A percentile compares a stretch with the other conserved stretches of the same genome.
Evolutionary conservation across 148 eudicot species (phyloP).

Genomic region (Rhododendron molle): DNA sequence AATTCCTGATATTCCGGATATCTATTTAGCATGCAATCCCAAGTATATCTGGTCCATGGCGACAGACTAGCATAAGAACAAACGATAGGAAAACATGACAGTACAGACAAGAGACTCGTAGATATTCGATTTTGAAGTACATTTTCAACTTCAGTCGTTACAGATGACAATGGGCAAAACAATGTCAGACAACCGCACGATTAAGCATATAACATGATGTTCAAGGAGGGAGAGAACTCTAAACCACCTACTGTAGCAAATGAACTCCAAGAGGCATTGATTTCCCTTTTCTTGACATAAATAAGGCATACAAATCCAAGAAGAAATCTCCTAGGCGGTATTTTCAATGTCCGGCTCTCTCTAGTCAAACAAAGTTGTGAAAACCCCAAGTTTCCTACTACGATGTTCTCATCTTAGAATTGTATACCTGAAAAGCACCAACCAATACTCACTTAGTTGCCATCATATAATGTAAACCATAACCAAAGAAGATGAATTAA

Average conservation of each 20-base stretch:
- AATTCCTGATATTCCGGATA: background rate
- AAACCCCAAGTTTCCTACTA: slow-evolving; percentile 16
- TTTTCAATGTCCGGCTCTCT: background rate
- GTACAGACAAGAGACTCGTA: background rate
- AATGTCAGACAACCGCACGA: background rate
- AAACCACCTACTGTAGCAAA: background rate
- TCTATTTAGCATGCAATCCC: background rate
- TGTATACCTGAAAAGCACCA: slow-evolving; percentile 51
- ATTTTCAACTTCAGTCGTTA: background rate
- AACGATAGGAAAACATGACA: background rate
- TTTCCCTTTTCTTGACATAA: background rate
- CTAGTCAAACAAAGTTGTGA: background rate
- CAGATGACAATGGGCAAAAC: background rate
- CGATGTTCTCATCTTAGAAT: slow-evolving; percentile 85
- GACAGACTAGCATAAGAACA: background rate
- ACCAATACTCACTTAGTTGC: background rate
- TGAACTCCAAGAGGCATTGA: background rate
- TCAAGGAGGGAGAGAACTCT: background rate
- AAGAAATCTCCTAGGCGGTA: background rate
- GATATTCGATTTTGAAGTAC: background rate
- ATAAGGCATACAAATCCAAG: background rate
- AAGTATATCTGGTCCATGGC: background rate
- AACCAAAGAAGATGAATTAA: background rate
- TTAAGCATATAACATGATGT: background rate
- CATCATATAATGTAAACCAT: no score